phyloP scores from a whole-genome alignment of 768 basidiomycete genomes.

The Strobilomyces dryophilus region DNA sequence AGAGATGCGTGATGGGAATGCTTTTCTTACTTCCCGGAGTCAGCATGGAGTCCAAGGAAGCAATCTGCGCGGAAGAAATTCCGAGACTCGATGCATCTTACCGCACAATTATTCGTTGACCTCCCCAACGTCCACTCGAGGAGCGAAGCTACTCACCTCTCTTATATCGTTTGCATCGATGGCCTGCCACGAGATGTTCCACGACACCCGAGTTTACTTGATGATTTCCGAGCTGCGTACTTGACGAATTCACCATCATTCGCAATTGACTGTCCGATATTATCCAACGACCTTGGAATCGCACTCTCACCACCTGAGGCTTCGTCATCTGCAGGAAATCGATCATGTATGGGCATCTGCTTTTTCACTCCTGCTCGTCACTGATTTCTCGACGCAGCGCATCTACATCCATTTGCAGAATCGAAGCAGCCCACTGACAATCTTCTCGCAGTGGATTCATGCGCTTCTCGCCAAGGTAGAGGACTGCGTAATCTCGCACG shows the following conservation, averaged over 20 bases:
- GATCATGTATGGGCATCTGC: slow-evolving; percentile 53
- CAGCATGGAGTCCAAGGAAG: slow-evolving; percentile 53
- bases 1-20: slow-evolving; percentile 81
- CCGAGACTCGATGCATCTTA: slow-evolving; percentile 5
- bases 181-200: background rate
- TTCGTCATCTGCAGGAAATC: slow-evolving; percentile 51
- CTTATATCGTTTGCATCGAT: background rate
- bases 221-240: background rate
- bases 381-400: slow-evolving; percentile 39
- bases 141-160: background rate
- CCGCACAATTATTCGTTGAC: slow-evolving; percentile 37
- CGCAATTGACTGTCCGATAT: background rate
- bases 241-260: background rate
- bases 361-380: background rate
- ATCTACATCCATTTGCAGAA: slow-evolving; percentile 55
- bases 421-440: slow-evolving; percentile 32
- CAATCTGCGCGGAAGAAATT: slow-evolving; percentile 12
- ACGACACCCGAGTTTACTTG: background rate
- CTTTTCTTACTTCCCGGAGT: slow-evolving; percentile 61
- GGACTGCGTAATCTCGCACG: slow-evolving; percentile 72
- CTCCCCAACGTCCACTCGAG: background rate
- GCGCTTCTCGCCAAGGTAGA: slow-evolving; percentile 67
- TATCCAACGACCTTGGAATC: background rate
- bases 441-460: slow-evolving; percentile 71
- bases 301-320: slow-evolving; percentile 47